phyloP scores from a whole-genome alignment of 768 basidiomycete species.

The Leccinum subtestaceum region DNA sequence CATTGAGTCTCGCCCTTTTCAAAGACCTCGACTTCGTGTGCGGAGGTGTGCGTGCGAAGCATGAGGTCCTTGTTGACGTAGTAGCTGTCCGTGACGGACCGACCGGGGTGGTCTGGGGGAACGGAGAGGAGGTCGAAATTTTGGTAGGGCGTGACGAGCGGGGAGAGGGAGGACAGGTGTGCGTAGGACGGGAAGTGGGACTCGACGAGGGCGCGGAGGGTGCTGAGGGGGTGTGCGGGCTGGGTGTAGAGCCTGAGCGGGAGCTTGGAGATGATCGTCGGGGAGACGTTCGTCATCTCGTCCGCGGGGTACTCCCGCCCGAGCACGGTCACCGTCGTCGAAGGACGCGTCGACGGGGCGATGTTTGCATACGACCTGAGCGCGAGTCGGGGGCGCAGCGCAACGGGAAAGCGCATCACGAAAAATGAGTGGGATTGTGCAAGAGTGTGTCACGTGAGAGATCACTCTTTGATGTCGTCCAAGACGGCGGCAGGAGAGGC shows the following conservation, averaged over 20 bases:
- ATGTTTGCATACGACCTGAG: conserved; percentile 15
- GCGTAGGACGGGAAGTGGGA: conserved; percentile 75
- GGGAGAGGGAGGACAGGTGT: conserved; percentile 75
- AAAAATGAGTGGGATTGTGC: too few species aligned
- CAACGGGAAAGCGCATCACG: not conserved
- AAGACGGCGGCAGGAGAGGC: conserved; percentile 11
- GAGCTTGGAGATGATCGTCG: conserved; percentile 81
- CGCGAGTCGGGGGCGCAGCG: conserved; percentile 6
- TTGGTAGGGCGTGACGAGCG: conserved; percentile 84
- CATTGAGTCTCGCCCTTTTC: conserved; percentile 71
- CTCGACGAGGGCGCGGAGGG: conserved; percentile 81
- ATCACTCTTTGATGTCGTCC: conserved; percentile 12
- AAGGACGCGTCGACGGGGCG: conserved; percentile 6
- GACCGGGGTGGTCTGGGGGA: conserved; percentile 88
- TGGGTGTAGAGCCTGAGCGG: conserved; percentile 71
- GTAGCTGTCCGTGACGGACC: conserved; percentile 89
- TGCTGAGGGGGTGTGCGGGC: conserved; percentile 81
- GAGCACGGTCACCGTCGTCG: conserved; percentile 46
- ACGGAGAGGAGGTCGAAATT: conserved; percentile 99
- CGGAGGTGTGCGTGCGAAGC: conserved; percentile 97
- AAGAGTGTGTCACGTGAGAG: conserved; percentile 6
- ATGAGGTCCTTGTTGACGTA: conserved; percentile 89
- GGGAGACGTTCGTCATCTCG: conserved; percentile 77
- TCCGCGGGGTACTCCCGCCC: conserved; percentile 76
- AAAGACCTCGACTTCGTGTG: conserved; percentile 95